These are phyloP conservation scores for Euphorbia pulcherrima DNA, from an alignment of 345 rosid species.

Conservation along the genomic window DNA sequence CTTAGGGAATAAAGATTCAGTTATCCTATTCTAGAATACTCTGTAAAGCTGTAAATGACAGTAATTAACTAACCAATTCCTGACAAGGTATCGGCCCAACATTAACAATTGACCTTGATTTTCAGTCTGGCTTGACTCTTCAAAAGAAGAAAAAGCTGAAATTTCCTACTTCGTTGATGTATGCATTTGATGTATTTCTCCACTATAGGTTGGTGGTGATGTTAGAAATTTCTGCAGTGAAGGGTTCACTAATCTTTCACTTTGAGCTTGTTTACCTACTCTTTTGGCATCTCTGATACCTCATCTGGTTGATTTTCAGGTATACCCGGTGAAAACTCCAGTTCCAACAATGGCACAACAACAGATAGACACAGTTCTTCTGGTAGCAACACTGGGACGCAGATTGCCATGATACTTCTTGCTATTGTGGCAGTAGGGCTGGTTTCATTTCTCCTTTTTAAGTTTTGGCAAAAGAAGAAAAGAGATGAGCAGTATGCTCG, in stretches of 20 bases:
- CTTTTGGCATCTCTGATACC: neutral
- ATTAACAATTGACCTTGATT: too few species aligned
- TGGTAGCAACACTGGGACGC: conserved; percentile 39
- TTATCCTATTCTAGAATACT: too few species aligned
- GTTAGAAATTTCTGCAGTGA: neutral
- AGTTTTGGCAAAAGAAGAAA: conserved; percentile 95
- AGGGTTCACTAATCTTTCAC: neutral
- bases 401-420: conserved; percentile 45
- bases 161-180: neutral
- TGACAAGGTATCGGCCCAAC: too few species aligned
- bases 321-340: conserved; percentile 43
- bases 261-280: conserved; percentile 1
- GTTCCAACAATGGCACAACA: conserved; percentile 36
- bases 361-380: conserved; percentile 43
- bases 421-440: conserved; percentile 47
- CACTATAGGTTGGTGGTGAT: neutral
- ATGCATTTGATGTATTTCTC: neutral
- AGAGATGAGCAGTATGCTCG: conserved; percentile 95
- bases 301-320: conserved; percentile 33
- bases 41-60: too few species aligned
- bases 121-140: too few species aligned
- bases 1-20: too few species aligned
- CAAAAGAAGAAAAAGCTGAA: too few species aligned
- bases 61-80: too few species aligned
- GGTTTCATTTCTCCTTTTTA: conserved; percentile 64